Evolutionary conservation across 306 rosid genomes (phyloP), one percentile per base, ranked within the genome.

Genomic region (Urtica urens): DNA sequence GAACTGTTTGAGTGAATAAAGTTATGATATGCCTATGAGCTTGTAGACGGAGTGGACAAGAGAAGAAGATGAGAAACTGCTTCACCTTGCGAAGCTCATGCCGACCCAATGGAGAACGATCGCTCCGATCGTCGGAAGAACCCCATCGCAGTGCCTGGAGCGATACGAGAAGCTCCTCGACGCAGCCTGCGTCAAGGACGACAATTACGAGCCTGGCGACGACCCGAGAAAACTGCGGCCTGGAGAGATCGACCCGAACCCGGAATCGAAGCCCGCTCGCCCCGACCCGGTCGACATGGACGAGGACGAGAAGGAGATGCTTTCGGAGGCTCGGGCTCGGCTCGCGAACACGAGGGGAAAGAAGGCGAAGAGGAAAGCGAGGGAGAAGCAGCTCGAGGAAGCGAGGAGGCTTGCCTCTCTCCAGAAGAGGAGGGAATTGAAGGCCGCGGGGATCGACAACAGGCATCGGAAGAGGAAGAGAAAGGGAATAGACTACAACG

Each of bases 251-350:
- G 96, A 87, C 49, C 96, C 96, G 1, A 87, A 87, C 52, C 94
- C 96, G 0, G 94, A 87, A 50, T 83, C 96, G 0, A 83, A 87
- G 65, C 96, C 96, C 49, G 96, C 96, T 7, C 85, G 96, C 0
- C 96, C 96, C 1, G 96, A 87, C 57, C 96, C 96, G 16, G 93
- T 87, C 57, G 96, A 87, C 65, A 87, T 82, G 96, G 96, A 87
- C 47, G 96, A 87, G 81, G 96, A 87, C 55, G 96, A 87, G 78
- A 87, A 87, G 66, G 96, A 87, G 68, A 87, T 87, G 96, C 87
- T 87, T 72, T 87, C 96, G 0, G 96, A 87, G 67, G 96, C 96
- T 7, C 82, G 96, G 22, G 96, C 96, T 46, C 71, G 96, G 71
- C 71, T 87, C 59, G 96, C 94, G 15, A 87, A 87, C 58, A 87